These are phyloP conservation scores for Smithsoniella earleae DNA, from an alignment of 163 green algal species.

Conservation along the genomic window DNA sequence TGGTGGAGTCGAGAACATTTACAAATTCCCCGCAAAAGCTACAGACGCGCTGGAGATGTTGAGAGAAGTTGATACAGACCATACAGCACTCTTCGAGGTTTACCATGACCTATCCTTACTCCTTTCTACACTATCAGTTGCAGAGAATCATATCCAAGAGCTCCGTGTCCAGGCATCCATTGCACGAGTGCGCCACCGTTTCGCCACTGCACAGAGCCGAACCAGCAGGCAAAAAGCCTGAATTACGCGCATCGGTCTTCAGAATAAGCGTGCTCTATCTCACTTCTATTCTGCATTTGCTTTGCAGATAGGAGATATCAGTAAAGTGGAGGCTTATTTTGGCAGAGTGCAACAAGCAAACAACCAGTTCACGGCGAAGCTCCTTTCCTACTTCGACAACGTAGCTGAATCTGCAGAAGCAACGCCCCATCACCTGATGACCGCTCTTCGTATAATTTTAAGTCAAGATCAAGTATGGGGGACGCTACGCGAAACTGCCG, in stretches of 20 bases:
- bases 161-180: conserved; percentile 11
- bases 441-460: conserved; percentile 10
- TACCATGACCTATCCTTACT: conserved; percentile 19
- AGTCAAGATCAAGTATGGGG: conserved; percentile 2
- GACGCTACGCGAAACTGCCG: not conserved
- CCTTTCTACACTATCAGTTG: conserved; percentile 23
- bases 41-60: conserved; percentile 12
- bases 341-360: conserved; percentile 1
- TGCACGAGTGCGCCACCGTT: not conserved
- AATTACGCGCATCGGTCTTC: too few species aligned
- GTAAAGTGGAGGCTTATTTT: conserved; percentile 24
- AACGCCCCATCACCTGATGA: not conserved
- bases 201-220: too few species aligned
- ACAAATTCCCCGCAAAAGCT: conserved; percentile 25
- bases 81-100: conserved; percentile 15
- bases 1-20: conserved; percentile 30
- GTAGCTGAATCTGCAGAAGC: not conserved
- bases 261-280: too few species aligned
- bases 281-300: too few species aligned
- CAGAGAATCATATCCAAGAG: not conserved
- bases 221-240: too few species aligned
- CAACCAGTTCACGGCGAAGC: conserved; percentile 15
- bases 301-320: conserved; percentile 25
- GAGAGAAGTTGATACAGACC: not conserved
- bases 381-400: conserved; percentile 24